Evolutionary conservation across 2,329 filamentous ascomycete genomes (phyloP).

Genomic region (Pseudogymnoascus sp.): DNA sequence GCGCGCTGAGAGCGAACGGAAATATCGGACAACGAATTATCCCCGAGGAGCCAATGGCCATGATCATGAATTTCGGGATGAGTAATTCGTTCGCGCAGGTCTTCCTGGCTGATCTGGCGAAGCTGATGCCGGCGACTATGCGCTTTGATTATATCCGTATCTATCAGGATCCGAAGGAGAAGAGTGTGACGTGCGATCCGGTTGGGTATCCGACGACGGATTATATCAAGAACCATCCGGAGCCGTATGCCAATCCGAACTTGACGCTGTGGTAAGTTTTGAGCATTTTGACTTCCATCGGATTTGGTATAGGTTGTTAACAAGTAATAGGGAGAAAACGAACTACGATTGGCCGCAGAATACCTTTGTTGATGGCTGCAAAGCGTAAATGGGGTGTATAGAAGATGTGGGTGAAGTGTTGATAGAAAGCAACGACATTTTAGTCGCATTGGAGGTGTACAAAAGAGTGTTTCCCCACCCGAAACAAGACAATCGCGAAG

Average conservation of each 20-base stretch:
- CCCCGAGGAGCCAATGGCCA: conserved; percentile 59
- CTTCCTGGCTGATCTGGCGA: conserved; percentile 48
- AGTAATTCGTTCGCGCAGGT: conserved; percentile 57
- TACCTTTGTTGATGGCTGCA: conserved; percentile 50
- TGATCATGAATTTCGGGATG: conserved; percentile 66
- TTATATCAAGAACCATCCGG: conserved; percentile 57
- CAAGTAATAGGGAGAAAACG: conserved; percentile 36
- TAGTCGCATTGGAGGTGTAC: background rate
- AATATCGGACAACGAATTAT: conserved; percentile 61
- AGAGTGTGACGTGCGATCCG: conserved; percentile 60
- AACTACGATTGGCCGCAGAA: conserved; percentile 56
- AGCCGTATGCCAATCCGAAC: conserved; percentile 58
- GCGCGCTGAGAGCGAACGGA: conserved; percentile 58
- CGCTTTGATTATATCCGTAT: conserved; percentile 64
- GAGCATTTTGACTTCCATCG: background rate
- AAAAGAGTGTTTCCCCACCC: background rate
- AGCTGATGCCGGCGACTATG: conserved; percentile 56
- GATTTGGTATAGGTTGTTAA: conserved; percentile 17
- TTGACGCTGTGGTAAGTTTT: conserved; percentile 52
- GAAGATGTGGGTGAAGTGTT: background rate
- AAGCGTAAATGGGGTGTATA: conserved; percentile 11
- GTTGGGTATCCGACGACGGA: conserved; percentile 57
- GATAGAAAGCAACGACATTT: background rate
- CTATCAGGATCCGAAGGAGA: conserved; percentile 55
- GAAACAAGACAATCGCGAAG: background rate